Percentiles rank a stretch among this genome's conserved stretches.
Conservation (phyloP, 2,329 filamentous ascomycete genomes). For the Pseudocercospora vitis region DNA sequence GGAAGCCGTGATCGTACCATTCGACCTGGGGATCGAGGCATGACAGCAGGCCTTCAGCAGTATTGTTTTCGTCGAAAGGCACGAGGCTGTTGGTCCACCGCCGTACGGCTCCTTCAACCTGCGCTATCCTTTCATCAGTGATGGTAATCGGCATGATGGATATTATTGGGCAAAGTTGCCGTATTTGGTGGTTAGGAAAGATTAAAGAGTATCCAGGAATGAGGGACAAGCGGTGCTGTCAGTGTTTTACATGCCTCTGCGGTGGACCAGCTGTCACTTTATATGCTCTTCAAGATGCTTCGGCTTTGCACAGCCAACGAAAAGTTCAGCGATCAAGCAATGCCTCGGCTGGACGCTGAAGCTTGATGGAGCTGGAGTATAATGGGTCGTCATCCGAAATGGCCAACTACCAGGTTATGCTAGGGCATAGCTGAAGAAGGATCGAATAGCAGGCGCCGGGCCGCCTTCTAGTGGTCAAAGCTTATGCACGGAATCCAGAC, state of each 20-base stretch:
- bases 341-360: background rate
- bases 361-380: background rate
- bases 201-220: background rate
- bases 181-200: background rate
- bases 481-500: too few relatives aligned
- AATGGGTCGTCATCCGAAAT: background rate
- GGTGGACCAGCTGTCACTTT: too few relatives aligned
- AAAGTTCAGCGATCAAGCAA: background rate
- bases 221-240: too few relatives aligned
- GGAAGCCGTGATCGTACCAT: conserved; percentile 19
- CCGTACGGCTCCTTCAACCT: conserved; percentile 4
- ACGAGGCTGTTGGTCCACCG: conserved; percentile 4
- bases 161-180: background rate
- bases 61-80: background rate
- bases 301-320: background rate
- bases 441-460: too few relatives aligned
- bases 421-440: conserved; percentile 3
- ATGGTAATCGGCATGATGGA: conserved; percentile 10
- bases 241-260: too few relatives aligned
- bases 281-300: background rate
- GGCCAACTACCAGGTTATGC: background rate
- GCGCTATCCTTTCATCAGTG: conserved; percentile 7
- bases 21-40: conserved; percentile 6
- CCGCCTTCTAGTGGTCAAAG: too few relatives aligned
- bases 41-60: conserved; percentile 1